A percentile compares a stretch with the other conserved stretches of the same genome.
Conservation (phyloP, 805 yeast species). For the Candida nitratophila region DNA sequence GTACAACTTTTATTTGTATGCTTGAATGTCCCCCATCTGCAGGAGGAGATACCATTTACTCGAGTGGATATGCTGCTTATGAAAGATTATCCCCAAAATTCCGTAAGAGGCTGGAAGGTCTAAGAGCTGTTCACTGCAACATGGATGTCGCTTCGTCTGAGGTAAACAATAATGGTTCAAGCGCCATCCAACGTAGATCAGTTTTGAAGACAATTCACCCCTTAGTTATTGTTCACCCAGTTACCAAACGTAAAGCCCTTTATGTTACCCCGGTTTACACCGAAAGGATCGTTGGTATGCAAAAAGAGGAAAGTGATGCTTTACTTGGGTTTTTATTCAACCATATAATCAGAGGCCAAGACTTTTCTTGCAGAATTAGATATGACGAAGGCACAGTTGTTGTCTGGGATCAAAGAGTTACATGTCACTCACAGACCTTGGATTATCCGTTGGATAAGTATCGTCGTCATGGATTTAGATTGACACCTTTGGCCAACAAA, state of each 20-base stretch:
- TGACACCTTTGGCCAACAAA: slow-evolving; percentile 61
- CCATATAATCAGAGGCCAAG: slow-evolving; percentile 43
- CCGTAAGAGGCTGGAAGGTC: slow-evolving; percentile 30
- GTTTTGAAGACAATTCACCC: slow-evolving; percentile 60
- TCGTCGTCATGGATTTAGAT: slow-evolving; percentile 61
- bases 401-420: slow-evolving; percentile 65
- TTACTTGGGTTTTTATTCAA: slow-evolving; percentile 40
- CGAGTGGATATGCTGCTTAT: slow-evolving; percentile 40
- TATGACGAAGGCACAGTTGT: slow-evolving; percentile 63
- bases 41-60: slow-evolving; percentile 37
- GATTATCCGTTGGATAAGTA: slow-evolving; percentile 55
- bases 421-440: slow-evolving; percentile 52
- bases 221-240: slow-evolving; percentile 58
- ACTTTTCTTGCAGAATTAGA: slow-evolving; percentile 43
- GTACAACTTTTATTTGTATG: slow-evolving; percentile 41
- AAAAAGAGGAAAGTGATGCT: slow-evolving; percentile 55
- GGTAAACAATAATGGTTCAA: slow-evolving; percentile 20
- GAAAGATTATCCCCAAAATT: slow-evolving; percentile 41
- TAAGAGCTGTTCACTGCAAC: slow-evolving; percentile 34
- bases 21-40: slow-evolving; percentile 36
- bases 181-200: slow-evolving; percentile 47
- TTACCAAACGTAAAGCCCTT: slow-evolving; percentile 47
- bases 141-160: slow-evolving; percentile 31
- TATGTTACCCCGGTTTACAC: slow-evolving; percentile 52
- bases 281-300: slow-evolving; percentile 56